Percentiles rank a stretch among this genome's conserved stretches.
These are phyloP conservation scores for Solanum virginianum DNA, from an alignment of 257 asterid genomes.

Conservation along the genomic window DNA sequence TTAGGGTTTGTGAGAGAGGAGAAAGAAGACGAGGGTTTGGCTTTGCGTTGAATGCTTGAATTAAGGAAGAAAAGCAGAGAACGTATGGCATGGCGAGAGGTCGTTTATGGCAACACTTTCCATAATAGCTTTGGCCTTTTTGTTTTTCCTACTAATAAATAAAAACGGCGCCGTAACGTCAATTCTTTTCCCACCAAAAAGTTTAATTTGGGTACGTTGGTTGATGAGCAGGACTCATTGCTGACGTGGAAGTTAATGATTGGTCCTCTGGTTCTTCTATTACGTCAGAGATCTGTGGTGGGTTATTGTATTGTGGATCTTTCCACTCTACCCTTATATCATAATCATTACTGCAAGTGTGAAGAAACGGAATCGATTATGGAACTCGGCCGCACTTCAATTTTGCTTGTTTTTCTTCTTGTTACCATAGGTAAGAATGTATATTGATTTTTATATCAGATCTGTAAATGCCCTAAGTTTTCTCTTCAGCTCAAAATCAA, in stretches of 20 bases:
- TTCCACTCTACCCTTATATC: background rate
- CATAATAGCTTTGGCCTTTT: background rate
- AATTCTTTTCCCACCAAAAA: background rate
- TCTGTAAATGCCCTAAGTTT: background rate
- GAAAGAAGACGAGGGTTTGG: background rate
- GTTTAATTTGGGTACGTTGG: background rate
- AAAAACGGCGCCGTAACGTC: background rate
- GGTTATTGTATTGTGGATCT: background rate
- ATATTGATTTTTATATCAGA: background rate
- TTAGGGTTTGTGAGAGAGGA: constrained; percentile 1
- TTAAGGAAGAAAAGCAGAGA: constrained; percentile 4
- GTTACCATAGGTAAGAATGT: constrained; percentile 35
- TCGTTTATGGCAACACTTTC: background rate
- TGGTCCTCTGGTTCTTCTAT: constrained; percentile 15
- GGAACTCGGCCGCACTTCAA: constrained; percentile 25
- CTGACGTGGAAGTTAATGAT: constrained; percentile 30
- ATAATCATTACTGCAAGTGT: background rate
- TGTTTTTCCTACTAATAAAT: background rate
- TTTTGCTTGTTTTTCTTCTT: constrained; percentile 22
- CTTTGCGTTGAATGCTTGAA: constrained; percentile 2
- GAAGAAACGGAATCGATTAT: constrained; percentile 12
- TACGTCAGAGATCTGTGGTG: background rate
- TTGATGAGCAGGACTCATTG: background rate
- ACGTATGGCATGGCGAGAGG: background rate
- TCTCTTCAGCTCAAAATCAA: background rate